These are phyloP conservation scores for Mortierella sp. DNA, from an alignment of 371 early-diverging fungal species.

Conservation along the genomic window DNA sequence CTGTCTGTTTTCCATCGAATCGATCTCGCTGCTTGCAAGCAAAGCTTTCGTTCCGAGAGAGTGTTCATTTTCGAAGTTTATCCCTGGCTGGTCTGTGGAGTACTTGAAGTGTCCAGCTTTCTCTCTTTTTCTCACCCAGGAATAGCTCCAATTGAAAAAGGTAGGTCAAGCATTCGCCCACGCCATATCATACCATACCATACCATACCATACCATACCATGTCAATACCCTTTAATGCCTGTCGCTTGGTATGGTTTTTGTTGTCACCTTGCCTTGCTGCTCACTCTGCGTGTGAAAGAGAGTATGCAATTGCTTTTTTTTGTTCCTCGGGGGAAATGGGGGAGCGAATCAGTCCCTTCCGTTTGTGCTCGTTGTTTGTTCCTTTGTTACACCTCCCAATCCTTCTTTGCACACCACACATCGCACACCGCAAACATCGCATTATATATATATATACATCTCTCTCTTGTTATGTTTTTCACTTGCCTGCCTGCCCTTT, in stretches of 20 bases:
- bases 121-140: not conserved
- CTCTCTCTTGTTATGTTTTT: not conserved
- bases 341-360: not conserved
- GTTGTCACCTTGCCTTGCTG: not conserved
- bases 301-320: not conserved
- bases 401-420: not conserved
- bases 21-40: too few relatives aligned
- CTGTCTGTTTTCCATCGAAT: not conserved
- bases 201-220: too few relatives aligned
- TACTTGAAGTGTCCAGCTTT: not conserved
- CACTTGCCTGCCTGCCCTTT: too few relatives aligned
- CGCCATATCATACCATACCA: not conserved
- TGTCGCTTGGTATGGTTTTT: too few relatives aligned
- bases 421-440: too few relatives aligned
- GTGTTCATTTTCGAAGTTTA: not conserved
- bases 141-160: not conserved
- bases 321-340: not conserved
- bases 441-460: too few relatives aligned
- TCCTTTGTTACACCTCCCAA: not conserved
- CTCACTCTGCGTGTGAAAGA: not conserved
- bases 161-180: too few relatives aligned
- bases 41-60: too few relatives aligned
- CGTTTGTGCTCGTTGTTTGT: not conserved
- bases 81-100: not conserved
- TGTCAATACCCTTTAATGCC: not conserved